phyloP scores from a whole-genome alignment of 495 filamentous ascomycete species.

The Tuber umbilicatum region DNA sequence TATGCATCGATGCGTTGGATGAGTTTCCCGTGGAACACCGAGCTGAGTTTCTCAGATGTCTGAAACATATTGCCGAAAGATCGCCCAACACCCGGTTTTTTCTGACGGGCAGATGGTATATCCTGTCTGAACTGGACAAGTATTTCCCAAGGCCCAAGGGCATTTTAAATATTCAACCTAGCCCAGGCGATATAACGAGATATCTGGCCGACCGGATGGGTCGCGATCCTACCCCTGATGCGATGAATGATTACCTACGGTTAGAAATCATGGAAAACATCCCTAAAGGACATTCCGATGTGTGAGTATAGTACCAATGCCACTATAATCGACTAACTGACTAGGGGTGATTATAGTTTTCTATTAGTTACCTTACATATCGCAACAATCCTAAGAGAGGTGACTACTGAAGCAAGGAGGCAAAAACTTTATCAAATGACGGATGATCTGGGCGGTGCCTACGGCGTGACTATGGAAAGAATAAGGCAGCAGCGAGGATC shows the following conservation, averaged over 20 bases:
- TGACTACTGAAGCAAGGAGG: not conserved
- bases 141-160: not conserved
- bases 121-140: not conserved
- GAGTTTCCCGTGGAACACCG: not conserved
- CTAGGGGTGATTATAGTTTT: not conserved
- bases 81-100: not conserved
- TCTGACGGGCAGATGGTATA: not conserved
- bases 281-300: not conserved
- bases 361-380: not conserved
- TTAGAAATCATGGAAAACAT: not conserved
- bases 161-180: not conserved
- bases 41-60: not conserved
- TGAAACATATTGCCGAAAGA: not conserved
- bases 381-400: not conserved
- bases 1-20: constrained; percentile 2
- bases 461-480: not conserved
- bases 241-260: not conserved
- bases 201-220: not conserved
- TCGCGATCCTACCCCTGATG: not conserved
- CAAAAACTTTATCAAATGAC: not conserved
- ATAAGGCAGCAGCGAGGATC: not conserved
- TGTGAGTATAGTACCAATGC: not conserved
- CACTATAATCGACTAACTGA: not conserved
- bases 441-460: not conserved
- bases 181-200: not conserved